Conservation (phyloP, 805 yeast species). For the Hanseniaspora lachancei region DNA sequence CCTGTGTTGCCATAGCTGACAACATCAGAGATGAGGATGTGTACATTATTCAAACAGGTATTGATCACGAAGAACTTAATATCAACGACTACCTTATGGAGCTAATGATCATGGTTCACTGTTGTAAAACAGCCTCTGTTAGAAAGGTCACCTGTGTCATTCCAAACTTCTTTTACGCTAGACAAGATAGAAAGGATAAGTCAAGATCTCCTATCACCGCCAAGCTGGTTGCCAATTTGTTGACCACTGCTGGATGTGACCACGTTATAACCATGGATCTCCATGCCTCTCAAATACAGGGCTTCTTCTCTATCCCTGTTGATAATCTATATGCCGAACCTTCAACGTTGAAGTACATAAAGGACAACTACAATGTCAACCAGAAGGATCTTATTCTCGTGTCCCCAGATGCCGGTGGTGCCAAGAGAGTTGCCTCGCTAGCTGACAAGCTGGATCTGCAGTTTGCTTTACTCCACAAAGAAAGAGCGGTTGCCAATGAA, state of each 20-base stretch:
- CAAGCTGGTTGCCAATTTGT: slow-evolving; percentile 68
- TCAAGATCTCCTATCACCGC: slow-evolving; percentile 79
- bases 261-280: slow-evolving; percentile 80
- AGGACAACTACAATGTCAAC: slow-evolving; percentile 40
- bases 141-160: slow-evolving; percentile 71
- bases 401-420: slow-evolving; percentile 87
- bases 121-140: slow-evolving; percentile 73
- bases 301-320: slow-evolving; percentile 71
- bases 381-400: slow-evolving; percentile 52
- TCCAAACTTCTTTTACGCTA: slow-evolving; percentile 77
- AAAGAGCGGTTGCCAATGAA: slow-evolving; percentile 71
- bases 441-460: slow-evolving; percentile 69
- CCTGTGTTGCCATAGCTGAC: slow-evolving; percentile 78
- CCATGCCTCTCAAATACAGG: slow-evolving; percentile 83
- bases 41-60: slow-evolving; percentile 71
- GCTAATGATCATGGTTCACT: slow-evolving; percentile 62
- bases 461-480: slow-evolving; percentile 76
- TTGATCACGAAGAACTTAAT: slow-evolving; percentile 35
- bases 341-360: slow-evolving; percentile 59
- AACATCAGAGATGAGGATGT: slow-evolving; percentile 86
- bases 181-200: slow-evolving; percentile 78
- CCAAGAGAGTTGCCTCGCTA: slow-evolving; percentile 74
- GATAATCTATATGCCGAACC: slow-evolving; percentile 80
- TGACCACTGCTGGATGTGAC: slow-evolving; percentile 73
- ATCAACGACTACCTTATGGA: slow-evolving; percentile 68